These are phyloP conservation scores for Puccinia sorghi DNA, from an alignment of 1,284 basidiomycete genomes.

Conservation along the genomic window DNA sequence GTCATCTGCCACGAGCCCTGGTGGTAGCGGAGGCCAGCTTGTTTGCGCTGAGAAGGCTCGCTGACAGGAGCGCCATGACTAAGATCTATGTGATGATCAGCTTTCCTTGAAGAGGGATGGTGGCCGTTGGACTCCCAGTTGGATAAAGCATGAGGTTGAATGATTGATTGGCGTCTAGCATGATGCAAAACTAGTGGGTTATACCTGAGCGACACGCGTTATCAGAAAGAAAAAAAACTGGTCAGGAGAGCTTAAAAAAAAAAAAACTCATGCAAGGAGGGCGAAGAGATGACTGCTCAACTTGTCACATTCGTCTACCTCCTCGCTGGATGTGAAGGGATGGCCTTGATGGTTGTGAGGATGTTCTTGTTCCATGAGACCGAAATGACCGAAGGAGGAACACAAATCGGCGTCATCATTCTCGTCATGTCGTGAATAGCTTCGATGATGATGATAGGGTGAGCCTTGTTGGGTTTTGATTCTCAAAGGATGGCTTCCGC, in stretches of 20 bases:
- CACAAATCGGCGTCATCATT: neutral
- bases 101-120: neutral
- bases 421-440: slow-evolving; percentile 5
- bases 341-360: neutral
- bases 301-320: slow-evolving; percentile 34
- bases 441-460: neutral
- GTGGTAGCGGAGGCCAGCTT: slow-evolving; percentile 16
- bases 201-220: neutral
- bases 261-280: neutral
- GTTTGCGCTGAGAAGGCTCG: slow-evolving; percentile 9
- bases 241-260: neutral
- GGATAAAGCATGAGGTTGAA: slow-evolving; percentile 1
- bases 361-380: neutral
- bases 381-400: slow-evolving; percentile 1
- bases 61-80: neutral
- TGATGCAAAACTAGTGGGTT: slow-evolving; percentile 31
- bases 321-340: slow-evolving; percentile 16
- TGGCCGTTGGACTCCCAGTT: neutral
- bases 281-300: neutral
- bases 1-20: slow-evolving; percentile 31
- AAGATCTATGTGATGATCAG: neutral
- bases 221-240: neutral
- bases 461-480: neutral
- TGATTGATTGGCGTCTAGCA: slow-evolving; percentile 12
- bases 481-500: neutral